Percentiles rank a stretch among this genome's conserved stretches.
phyloP scores from a whole-genome alignment of 2,329 filamentous ascomycete species.

The Stachybotrys elegans region DNA sequence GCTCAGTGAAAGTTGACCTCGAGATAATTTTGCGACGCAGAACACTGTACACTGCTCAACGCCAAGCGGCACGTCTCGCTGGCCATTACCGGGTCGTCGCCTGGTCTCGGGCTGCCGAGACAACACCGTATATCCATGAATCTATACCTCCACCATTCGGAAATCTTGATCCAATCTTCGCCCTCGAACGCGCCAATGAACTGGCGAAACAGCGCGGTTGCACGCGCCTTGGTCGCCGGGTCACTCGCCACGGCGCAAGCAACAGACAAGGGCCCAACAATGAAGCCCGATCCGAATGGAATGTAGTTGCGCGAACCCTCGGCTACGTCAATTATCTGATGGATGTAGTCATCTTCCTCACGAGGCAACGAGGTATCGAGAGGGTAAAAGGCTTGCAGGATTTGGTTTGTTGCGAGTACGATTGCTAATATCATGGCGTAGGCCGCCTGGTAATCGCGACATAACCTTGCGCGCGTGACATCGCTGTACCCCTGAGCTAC shows the following conservation, averaged over 20 bases:
- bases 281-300: background rate
- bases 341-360: background rate
- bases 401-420: background rate
- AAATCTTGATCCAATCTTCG: conserved; percentile 1
- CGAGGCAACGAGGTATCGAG: too few relatives aligned
- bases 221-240: background rate
- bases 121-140: too few relatives aligned
- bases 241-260: background rate
- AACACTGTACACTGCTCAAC: too few relatives aligned
- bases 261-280: background rate
- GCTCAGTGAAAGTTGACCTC: background rate
- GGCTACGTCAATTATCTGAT: background rate
- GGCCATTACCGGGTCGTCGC: too few relatives aligned
- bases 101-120: too few relatives aligned
- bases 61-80: too few relatives aligned
- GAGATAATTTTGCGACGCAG: conserved; percentile 1
- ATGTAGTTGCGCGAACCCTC: background rate
- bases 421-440: background rate
- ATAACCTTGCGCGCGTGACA: background rate
- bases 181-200: background rate
- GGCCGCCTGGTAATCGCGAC: background rate
- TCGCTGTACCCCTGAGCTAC: background rate
- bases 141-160: background rate
- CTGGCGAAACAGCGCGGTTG: background rate
- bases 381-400: background rate